Base-by-base conservation (phyloP, 2,329 filamentous ascomycete species). In the Exophiala xenobiotica region DNA sequence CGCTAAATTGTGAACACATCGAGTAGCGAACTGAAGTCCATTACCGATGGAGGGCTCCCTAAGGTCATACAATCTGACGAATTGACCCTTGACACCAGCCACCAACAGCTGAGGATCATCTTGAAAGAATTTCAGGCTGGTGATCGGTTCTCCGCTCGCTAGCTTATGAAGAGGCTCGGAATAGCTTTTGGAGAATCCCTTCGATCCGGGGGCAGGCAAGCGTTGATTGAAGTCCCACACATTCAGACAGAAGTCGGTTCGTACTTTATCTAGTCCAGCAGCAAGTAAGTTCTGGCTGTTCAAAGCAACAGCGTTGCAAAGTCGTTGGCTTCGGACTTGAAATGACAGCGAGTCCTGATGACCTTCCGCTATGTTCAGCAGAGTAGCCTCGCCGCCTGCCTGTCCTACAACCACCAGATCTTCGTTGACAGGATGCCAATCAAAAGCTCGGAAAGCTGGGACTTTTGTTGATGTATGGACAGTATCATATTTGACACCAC, bases 281-380 rank as follows among this genome's bases (percentile, higher is more conserved):
- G 82, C 82, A 40, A 86, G 69, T 49, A 81, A 71, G 23, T 79
- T 78, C 56, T 74, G 69, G 27, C 73, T 69, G 59, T 76, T 83
- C 61, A 85, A 80, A 2, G 81, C 78, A 46, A 85, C 79, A 2
- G 82, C 81, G 65, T 85, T 85, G 65, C 81, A 85, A 57, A 81
- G 80, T 29, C 82, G 74, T 64, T 83, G 81, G 54, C 81, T 80
- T 57, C 80, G 77, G 54, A 83, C 78, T 19, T 79, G 78, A 55
- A 83, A 83, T 0, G 78, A 71, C 38, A 74, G 64, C 5, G 70
- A 68, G 39, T 66, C 67, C 61, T 70, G 78, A 56, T 64, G 68
- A 39, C 75, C 72, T 29, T 77, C 73, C 56, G 79, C 74, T 45
- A 85, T 70, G 45, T 76, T 76, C 49, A 84, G 67, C 43, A 86